Evolutionary conservation across 2,329 filamentous ascomycete genomes (phyloP), one percentile per base, ranked within the genome.

Genomic region (Paecilomyces niveus): DNA sequence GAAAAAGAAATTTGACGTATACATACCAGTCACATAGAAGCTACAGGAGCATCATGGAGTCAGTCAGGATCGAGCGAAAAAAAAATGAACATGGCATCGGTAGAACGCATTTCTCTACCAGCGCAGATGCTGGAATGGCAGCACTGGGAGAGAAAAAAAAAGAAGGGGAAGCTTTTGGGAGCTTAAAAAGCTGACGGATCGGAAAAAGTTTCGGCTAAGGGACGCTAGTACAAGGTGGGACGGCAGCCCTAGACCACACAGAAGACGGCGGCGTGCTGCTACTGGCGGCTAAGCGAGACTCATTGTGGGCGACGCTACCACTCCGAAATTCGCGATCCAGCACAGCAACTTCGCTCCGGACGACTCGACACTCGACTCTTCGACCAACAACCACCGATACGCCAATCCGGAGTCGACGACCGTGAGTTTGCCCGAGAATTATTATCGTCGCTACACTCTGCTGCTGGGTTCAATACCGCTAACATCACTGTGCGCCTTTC

Each of bases 251-350:
- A 75, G 72, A 62, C 63, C 67, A 59, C 68, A 69, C 59, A 63
- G 63, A 59, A 57, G 54, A 55, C 22, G 35, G 55, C 53, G 35
- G 49, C 35, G 57, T 33, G 56, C 64, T 67, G 58, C 63, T 64
- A 74, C 65, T 75, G 72, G 72, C 65, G 63, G 66, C 65, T 75
- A 75, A 75, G 73, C 73, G 73, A 75, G 72, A 67, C 64, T 67
- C 65, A 72, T 72, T 74, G 72, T 72, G 71, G 71, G 60, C 59
- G 62, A 56, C 58, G 59, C 60, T 61, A 61, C 65, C 60, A 69
- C 72, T 65, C 68, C 72, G 72, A 74, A 74, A 68, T 74, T 74
- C 70, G 71, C 68, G 65, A 67, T 67, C 62, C 61, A 60, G 61
- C 56, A 59, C 55, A 67, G 64, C 65, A 67, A 62, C 67, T 68